Evolutionary conservation across 2,329 filamentous ascomycete genomes (phyloP).

Genomic region (Colletotrichum simmondsii): DNA sequence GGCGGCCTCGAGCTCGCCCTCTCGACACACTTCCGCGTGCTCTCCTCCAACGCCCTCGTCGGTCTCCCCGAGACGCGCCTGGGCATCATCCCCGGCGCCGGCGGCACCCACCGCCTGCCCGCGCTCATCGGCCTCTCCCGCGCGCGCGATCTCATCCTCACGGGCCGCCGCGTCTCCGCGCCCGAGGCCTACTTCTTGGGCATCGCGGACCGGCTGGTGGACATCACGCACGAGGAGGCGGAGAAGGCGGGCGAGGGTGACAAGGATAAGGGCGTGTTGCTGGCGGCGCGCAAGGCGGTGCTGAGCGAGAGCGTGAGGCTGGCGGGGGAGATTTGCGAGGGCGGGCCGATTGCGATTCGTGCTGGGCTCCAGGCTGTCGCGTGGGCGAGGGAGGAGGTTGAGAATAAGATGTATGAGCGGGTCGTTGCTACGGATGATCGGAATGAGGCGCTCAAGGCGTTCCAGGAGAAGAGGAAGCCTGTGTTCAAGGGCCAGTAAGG

Average conservation of each 20-base stretch:
- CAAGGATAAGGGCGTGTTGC: conserved; percentile 56
- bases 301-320: conserved; percentile 81
- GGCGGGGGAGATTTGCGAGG: conserved; percentile 88
- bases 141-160: conserved; percentile 91
- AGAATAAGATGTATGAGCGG: conserved; percentile 86
- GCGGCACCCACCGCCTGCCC: conserved; percentile 90
- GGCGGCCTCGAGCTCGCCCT: conserved; percentile 95
- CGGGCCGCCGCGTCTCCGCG: conserved; percentile 84
- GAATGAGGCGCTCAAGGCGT: conserved; percentile 87
- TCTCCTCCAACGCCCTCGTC: conserved; percentile 81
- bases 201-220: conserved; percentile 88
- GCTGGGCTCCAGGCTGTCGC: conserved; percentile 84
- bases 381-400: conserved; percentile 78
- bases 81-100: conserved; percentile 94
- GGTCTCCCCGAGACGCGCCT: conserved; percentile 92
- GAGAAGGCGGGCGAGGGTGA: conserved; percentile 47
- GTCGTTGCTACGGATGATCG: conserved; percentile 88
- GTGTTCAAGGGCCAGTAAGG: conserved; percentile 64
- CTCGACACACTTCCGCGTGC: conserved; percentile 88
- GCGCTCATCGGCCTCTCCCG: conserved; percentile 81
- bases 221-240: conserved; percentile 66
- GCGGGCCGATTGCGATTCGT: conserved; percentile 84
- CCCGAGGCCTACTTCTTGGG: conserved; percentile 93
- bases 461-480: conserved; percentile 73
- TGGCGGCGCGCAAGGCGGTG: conserved; percentile 72